Conservation (phyloP, 2,329 filamentous ascomycete genomes). For the Pestalotiopsis sp. region DNA sequence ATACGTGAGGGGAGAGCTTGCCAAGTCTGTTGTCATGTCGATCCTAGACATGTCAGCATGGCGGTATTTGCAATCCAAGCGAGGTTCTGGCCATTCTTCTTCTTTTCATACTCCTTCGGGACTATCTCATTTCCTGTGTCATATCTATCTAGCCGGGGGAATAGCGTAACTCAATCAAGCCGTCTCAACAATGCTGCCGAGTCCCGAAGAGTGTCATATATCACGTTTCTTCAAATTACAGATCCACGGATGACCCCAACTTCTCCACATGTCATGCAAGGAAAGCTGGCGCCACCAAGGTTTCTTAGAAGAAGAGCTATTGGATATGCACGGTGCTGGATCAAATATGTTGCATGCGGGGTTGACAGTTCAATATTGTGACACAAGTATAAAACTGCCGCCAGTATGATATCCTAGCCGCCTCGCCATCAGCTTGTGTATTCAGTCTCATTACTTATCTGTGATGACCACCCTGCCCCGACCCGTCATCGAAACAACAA, state of each 20-base stretch:
- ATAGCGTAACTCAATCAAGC: slow-evolving; percentile 15
- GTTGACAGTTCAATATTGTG: not conserved
- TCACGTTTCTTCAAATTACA: not conserved
- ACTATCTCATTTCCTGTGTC: not conserved
- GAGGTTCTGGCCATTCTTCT: not conserved
- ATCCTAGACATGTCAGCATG: not conserved
- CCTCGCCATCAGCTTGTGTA: too few species aligned
- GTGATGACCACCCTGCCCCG: too few species aligned
- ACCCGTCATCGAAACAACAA: too few species aligned
- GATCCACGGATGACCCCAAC: not conserved
- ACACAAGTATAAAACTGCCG: too few species aligned
- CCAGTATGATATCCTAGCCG: too few species aligned
- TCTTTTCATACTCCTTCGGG: not conserved
- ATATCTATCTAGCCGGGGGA: not conserved
- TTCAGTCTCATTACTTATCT: too few species aligned
- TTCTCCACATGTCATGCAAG: not conserved
- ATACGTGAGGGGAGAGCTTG: not conserved
- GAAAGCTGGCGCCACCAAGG: not conserved
- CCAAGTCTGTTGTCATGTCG: not conserved
- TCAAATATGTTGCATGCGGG: not conserved
- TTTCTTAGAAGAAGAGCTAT: not conserved
- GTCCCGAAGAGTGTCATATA: not conserved
- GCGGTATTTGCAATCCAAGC: not conserved
- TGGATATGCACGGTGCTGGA: not conserved
- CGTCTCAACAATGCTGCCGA: not conserved